A percentile compares a stretch with the other conserved stretches of the same genome.
Evolutionary conservation across 371 early-diverging fungal species (phyloP).

Genomic region (Smittium mucronatum): DNA sequence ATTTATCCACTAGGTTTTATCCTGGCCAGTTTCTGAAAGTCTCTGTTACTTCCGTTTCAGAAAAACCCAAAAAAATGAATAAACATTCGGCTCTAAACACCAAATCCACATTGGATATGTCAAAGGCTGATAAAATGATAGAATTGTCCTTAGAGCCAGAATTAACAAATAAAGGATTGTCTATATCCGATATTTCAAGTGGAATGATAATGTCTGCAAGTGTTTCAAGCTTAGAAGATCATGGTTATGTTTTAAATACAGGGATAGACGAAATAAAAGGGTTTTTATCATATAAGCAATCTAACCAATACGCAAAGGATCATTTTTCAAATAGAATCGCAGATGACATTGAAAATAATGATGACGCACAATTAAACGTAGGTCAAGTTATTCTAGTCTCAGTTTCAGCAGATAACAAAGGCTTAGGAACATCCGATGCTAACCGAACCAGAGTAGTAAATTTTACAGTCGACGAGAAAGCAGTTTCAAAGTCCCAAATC

Average conservation of each 20-base stretch:
- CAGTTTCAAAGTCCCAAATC: constrained; percentile 13
- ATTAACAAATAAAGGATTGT: constrained; percentile 35
- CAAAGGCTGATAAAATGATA: constrained; percentile 16
- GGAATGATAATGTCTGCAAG: constrained; percentile 36
- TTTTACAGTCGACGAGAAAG: constrained; percentile 16
- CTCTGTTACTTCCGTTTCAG: constrained; percentile 20
- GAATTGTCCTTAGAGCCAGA: constrained; percentile 41
- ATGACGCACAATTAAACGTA: constrained; percentile 19
- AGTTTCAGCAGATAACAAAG: constrained; percentile 18
- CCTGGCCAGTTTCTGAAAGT: constrained; percentile 43
- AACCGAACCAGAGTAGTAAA: neutral
- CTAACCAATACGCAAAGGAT: constrained; percentile 18
- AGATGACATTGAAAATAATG: neutral
- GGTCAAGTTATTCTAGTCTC: constrained; percentile 25
- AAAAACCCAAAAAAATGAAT: constrained; percentile 6
- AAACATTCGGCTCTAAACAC: constrained; percentile 13
- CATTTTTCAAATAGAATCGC: constrained; percentile 20
- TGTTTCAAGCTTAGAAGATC: constrained; percentile 43
- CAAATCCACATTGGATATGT: constrained; percentile 1
- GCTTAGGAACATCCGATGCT: neutral
- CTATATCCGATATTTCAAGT: constrained; percentile 26
- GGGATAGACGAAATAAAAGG: constrained; percentile 18
- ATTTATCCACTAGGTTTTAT: constrained; percentile 33
- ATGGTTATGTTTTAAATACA: constrained; percentile 41
- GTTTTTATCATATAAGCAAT: constrained; percentile 19